A percentile compares a stretch with the other conserved stretches of the same genome.
Conservation (phyloP, 106 monocot species). For the Dioscorea zingiberensis region DNA sequence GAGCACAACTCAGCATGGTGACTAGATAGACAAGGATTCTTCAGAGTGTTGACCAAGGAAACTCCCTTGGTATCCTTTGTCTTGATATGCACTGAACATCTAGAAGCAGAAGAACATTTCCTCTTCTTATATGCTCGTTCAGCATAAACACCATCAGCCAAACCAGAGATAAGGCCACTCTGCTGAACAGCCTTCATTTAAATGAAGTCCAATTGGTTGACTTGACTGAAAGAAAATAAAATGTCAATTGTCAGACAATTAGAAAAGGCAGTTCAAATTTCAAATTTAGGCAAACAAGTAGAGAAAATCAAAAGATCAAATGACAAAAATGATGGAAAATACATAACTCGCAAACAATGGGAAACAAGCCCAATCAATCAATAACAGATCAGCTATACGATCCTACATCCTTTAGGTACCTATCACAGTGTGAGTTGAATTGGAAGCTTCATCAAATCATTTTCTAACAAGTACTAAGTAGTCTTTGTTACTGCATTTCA, state of each 20-base stretch:
- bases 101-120: constrained; percentile 8
- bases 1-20: constrained; percentile 3
- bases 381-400: too few species aligned
- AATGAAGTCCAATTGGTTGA: neutral
- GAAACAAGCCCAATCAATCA: neutral
- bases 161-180: constrained; percentile 4
- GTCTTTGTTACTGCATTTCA: too few species aligned
- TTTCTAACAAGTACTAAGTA: too few species aligned
- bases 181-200: constrained; percentile 23
- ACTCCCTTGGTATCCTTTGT: neutral
- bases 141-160: neutral
- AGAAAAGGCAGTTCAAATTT: neutral
- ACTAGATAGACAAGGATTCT: neutral
- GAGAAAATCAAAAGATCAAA: neutral
- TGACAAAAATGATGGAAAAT: neutral
- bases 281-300: neutral
- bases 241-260: neutral
- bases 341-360: neutral
- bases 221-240: neutral
- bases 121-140: constrained; percentile 10
- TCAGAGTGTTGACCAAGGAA: neutral
- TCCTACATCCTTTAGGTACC: too few species aligned
- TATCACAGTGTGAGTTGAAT: too few species aligned
- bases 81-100: constrained; percentile 1
- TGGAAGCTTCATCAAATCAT: too few species aligned